Conservation (phyloP, 495 filamentous ascomycete species). For the Aspergillus baeticus region DNA sequence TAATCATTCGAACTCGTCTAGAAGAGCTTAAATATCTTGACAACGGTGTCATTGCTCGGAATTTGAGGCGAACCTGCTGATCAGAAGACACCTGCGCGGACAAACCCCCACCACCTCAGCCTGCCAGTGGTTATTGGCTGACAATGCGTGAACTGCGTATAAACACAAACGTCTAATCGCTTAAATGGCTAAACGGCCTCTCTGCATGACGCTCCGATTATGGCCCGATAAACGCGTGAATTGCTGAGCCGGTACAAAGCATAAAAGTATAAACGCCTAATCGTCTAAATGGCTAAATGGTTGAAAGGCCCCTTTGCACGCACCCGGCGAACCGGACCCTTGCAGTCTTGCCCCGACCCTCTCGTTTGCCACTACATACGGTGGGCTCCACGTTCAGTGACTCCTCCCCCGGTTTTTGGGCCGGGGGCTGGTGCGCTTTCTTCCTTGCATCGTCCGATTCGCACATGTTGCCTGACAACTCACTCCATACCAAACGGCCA, state of each 20-base stretch:
- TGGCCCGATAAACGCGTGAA: too few species aligned
- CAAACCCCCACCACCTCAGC: not conserved
- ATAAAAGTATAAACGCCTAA: not conserved
- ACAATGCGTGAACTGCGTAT: not conserved
- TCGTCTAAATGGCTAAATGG: constrained; percentile 13
- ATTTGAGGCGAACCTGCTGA: too few species aligned
- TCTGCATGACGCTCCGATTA: too few species aligned
- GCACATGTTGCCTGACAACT: too few species aligned
- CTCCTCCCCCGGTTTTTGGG: not conserved
- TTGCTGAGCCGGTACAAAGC: too few species aligned
- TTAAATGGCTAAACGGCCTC: constrained; percentile 19
- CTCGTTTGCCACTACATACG: not conserved
- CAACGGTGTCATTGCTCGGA: not conserved
- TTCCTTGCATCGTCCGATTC: too few species aligned
- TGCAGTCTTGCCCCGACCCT: not conserved
- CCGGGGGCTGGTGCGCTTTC: too few species aligned
- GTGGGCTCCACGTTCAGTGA: not conserved
- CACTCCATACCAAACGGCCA: too few species aligned
- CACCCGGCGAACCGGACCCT: not conserved
- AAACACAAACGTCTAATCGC: constrained; percentile 1
- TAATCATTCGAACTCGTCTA: too few species aligned
- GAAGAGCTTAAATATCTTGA: not conserved
- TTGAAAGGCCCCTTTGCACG: too few species aligned
- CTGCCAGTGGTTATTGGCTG: not conserved
- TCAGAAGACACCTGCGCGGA: not conserved